These are phyloP conservation scores for Moricandia moricandioides DNA, from an alignment of 345 rosid genomes.

Conservation along the genomic window DNA sequence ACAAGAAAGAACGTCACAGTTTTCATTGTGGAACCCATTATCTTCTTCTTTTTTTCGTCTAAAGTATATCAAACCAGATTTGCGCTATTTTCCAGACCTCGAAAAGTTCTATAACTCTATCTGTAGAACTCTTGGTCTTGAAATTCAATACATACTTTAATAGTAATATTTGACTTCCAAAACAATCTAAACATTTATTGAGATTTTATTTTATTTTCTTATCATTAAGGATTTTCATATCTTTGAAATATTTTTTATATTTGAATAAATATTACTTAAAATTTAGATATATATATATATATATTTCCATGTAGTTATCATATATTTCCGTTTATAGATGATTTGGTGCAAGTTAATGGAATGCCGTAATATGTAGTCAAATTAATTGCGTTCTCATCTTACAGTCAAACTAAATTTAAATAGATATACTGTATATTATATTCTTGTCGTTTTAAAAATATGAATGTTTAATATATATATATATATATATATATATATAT, in stretches of 20 bases:
- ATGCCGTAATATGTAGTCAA: not conserved
- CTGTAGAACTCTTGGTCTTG: not conserved
- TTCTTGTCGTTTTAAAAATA: not conserved
- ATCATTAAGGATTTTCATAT: not conserved
- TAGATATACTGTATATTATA: not conserved
- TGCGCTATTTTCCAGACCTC: not conserved
- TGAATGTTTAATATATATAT: not conserved
- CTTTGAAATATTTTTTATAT: not conserved
- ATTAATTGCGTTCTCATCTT: not conserved
- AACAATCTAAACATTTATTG: not conserved
- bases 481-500: too few relatives aligned
- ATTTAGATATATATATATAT: not conserved
- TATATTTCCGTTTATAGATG: not conserved
- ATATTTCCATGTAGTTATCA: not conserved
- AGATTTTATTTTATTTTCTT: not conserved
- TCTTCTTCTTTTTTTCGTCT: not conserved
- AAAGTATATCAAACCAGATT: too few relatives aligned
- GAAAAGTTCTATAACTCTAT: not conserved
- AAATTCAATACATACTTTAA: not conserved
- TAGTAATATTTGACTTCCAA: not conserved
- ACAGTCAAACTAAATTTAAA: not conserved
- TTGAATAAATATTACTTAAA: not conserved
- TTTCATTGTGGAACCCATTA: not conserved
- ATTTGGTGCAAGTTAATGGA: not conserved
- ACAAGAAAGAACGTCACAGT: not conserved